Conservation (phyloP, 139 green algal species). For the Chlorella sp. region DNA sequence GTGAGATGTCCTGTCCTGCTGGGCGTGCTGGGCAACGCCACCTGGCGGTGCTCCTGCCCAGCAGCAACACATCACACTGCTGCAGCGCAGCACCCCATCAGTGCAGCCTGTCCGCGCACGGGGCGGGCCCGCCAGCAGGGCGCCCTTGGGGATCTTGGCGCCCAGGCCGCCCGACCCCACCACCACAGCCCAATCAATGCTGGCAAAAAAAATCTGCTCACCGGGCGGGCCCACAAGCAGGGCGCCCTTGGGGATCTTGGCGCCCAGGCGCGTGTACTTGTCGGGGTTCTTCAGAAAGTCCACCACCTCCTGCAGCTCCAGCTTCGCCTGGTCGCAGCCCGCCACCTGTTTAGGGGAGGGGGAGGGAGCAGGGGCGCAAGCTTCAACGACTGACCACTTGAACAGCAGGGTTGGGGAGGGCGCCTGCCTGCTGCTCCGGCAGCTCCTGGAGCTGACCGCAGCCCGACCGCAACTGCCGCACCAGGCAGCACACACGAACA, state of each 20-base stretch:
- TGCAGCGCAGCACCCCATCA: too few relatives aligned
- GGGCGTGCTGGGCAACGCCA: too few relatives aligned
- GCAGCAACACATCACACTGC: too few relatives aligned
- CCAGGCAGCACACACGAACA: too few relatives aligned
- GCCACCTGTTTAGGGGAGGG: too few relatives aligned
- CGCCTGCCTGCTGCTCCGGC: too few relatives aligned
- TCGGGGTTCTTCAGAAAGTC: conserved; percentile 90
- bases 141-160: conserved; percentile 93
- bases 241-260: conserved; percentile 93
- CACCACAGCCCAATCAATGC: conserved; percentile 82
- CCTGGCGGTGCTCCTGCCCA: too few relatives aligned
- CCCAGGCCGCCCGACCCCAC: conserved; percentile 81
- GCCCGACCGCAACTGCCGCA: conserved; percentile 77
- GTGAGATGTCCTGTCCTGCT: too few relatives aligned
- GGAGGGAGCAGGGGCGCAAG: too few relatives aligned
- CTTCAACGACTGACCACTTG: too few relatives aligned
- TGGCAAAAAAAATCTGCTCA: conserved; percentile 77
- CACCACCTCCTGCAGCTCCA: conserved; percentile 90
- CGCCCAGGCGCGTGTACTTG: conserved; percentile 86
- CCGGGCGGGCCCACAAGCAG: conserved; percentile 92
- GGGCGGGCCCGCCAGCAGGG: conserved; percentile 89
- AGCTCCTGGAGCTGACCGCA: conserved; percentile 86
- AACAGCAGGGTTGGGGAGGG: too few relatives aligned
- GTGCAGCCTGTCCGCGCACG: too few relatives aligned
- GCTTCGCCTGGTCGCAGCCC: conserved; percentile 77